Percentiles rank a stretch among this genome's conserved stretches.
phyloP scores from a whole-genome alignment of 2,329 filamentous ascomycete genomes.

The Ceratocystis lukuohia region DNA sequence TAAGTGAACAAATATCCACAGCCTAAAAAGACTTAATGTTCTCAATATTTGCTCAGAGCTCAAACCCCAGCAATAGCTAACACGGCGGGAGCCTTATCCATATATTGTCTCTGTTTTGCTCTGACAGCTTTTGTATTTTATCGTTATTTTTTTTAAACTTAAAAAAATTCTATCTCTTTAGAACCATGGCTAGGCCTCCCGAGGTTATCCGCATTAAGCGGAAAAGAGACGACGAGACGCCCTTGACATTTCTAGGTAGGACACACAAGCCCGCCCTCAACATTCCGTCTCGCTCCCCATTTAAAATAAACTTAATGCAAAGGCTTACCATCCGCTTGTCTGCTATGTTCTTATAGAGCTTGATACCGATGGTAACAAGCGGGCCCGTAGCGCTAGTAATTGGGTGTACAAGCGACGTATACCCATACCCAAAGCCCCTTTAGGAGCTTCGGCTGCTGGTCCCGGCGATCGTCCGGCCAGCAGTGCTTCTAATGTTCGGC shows the following conservation, averaged over 20 bases:
- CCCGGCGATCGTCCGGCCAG: conserved; percentile 20
- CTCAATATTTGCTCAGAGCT: neutral
- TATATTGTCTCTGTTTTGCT: neutral
- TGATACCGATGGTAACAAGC: conserved; percentile 38
- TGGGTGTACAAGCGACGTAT: conserved; percentile 46
- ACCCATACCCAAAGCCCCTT: conserved; percentile 26
- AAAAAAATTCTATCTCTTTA: neutral
- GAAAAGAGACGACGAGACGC: conserved; percentile 41
- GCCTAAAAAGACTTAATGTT: neutral
- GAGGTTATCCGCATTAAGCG: conserved; percentile 49
- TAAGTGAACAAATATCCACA: conserved; percentile 4
- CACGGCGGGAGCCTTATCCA: neutral
- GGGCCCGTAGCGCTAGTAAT: conserved; percentile 37
- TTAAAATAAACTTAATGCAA: neutral
- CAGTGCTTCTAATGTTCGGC: conserved; percentile 23
- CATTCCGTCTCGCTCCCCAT: neutral
- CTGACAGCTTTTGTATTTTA: neutral
- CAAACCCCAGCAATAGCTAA: neutral
- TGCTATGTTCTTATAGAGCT: conserved; percentile 30
- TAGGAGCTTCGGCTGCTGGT: conserved; percentile 20
- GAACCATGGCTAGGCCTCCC: conserved; percentile 42
- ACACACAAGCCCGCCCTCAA: conserved; percentile 22
- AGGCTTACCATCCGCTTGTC: neutral
- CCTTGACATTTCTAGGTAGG: conserved; percentile 42
- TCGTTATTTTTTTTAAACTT: neutral